Base-by-base conservation (phyloP, 495 filamentous ascomycete species). In the Elaphomyces granulatus region DNA sequence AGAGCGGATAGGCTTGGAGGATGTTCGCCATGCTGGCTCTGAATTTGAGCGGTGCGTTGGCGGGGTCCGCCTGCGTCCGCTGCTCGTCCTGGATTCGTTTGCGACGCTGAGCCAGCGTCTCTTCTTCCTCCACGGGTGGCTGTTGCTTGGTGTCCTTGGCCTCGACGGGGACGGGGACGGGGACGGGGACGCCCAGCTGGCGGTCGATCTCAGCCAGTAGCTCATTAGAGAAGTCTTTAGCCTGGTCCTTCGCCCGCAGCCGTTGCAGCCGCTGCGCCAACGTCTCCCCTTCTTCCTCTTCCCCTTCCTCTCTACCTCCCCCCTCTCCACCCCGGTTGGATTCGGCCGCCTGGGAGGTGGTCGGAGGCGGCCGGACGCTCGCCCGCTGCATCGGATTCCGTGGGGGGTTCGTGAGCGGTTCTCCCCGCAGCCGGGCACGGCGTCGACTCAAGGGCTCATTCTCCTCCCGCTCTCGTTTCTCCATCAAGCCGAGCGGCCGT, bases 31-130 rank as follows among this genome's bases (percentile, higher is more conserved):
- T 79, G 52, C 78, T 83, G 30, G 73, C 58, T 34, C 67, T 64
- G 36, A 54, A 52, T 41, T 59, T 47, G 6, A 54, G 54, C 15
- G 55, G 42, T 43, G 50, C 58, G 38, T 55, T 32, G 43, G 52
- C 47, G n/a, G 47, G 58, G 16, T 51, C 46, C 30, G 46, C 34
- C 41, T 50, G 55, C 23, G 44, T 49, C 45, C 49, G 65, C 59
- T 56, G 70, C 58, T 88, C 81, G 33, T 71, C 76, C 55, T 87
- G 82, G 1, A 98, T 70, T 10, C 90, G 75, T 42, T 68, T 74
- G 3, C 86, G 78, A 6, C 88, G 77, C 52, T 96, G 85, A 9
- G 78, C 90, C 2, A 98, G 71, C 0, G 87, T 94, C 54, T 98
- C 88, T 45, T 94, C 83, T 42, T 75, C 81, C 4, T 63, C 43